Evolutionary conservation across 768 basidiomycete genomes (phyloP), one percentile per base, ranked within the genome.

Genomic region (Sporobolomyces roseus): DNA sequence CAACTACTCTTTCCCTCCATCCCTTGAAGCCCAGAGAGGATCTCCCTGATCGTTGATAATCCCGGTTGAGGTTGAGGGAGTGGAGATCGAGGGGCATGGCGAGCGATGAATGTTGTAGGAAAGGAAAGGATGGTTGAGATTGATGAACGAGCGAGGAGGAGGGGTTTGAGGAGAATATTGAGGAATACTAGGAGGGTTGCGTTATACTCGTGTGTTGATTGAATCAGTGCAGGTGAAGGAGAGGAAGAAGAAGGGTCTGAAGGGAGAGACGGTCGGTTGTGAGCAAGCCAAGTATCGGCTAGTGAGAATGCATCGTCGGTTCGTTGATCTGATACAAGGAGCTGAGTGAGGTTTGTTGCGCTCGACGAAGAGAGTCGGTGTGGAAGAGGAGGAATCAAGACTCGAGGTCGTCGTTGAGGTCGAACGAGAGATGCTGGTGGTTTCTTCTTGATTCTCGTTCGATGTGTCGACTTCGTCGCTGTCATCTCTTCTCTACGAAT

Each of bases 151-250:
- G 66, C 49, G 77, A 87, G 50, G 85, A 88, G 75, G 82, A 80
- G 45, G 83, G 88, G 52, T 76, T 88, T 19, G 77, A 79, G 7
- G 80, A 81, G 54, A 84, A 84, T 17, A 76, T 78, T 21, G 81
- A 80, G 16, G 81, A 84, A 21, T 80, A 82, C 45, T 80, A 84
- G 62, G 78, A 82, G 66, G 83, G 83, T 43, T 67, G 81, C 50
- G 82, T 84, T 50, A 83, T 81, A 29, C 81, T 81, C 0, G 2
- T 51, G 49, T n/a, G 54, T 3, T 23, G 27, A 19, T 8, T 14
- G 3, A 32, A 29, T n/a, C 29, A 63, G 45, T n/a, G 43, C 78
- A 78, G 68, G 80, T 79, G 30, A 84, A 83, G 77, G 84, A 0
- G 55, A 7, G 1, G 43, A 10, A 16, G 12, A 17, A 16, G 53